A percentile compares a stretch with the other conserved stretches of the same genome.
These are phyloP conservation scores for Diutina mesorugosa DNA, from an alignment of 1,139 yeast genomes.

Conservation along the genomic window DNA sequence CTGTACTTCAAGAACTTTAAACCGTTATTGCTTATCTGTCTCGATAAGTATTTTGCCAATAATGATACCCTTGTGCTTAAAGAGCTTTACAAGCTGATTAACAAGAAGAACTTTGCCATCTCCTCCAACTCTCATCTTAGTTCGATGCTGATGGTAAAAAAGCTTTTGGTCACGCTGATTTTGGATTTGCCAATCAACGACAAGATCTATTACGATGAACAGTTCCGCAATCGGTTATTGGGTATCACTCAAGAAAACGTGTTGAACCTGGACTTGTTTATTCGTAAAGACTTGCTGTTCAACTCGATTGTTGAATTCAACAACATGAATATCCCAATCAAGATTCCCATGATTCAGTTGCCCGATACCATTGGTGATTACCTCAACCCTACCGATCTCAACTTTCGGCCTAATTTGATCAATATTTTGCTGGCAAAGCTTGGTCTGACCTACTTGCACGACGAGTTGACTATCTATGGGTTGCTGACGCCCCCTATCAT, in stretches of 20 bases:
- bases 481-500: constrained; percentile 46
- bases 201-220: constrained; percentile 15
- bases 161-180: constrained; percentile 26
- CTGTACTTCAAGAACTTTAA: constrained; percentile 44
- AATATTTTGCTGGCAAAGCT: constrained; percentile 20
- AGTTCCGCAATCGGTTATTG: constrained; percentile 1
- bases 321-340: constrained; percentile 16
- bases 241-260: background rate
- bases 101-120: constrained; percentile 18
- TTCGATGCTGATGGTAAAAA: constrained; percentile 10
- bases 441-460: constrained; percentile 16
- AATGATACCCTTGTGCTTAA: constrained; percentile 12
- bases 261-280: constrained; percentile 16
- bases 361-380: constrained; percentile 34
- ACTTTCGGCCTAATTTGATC: constrained; percentile 29
- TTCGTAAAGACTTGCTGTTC: constrained; percentile 31
- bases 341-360: constrained; percentile 25
- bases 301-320: constrained; percentile 25
- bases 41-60: constrained; percentile 30
- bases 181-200: constrained; percentile 35
- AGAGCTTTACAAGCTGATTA: constrained; percentile 23
- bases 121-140: constrained; percentile 6
- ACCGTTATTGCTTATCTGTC: constrained; percentile 41
- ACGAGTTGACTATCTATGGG: constrained; percentile 40
- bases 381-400: constrained; percentile 26